Base-by-base conservation (phyloP, 108 stramenopile genomes). In the Ochromonas danica region DNA sequence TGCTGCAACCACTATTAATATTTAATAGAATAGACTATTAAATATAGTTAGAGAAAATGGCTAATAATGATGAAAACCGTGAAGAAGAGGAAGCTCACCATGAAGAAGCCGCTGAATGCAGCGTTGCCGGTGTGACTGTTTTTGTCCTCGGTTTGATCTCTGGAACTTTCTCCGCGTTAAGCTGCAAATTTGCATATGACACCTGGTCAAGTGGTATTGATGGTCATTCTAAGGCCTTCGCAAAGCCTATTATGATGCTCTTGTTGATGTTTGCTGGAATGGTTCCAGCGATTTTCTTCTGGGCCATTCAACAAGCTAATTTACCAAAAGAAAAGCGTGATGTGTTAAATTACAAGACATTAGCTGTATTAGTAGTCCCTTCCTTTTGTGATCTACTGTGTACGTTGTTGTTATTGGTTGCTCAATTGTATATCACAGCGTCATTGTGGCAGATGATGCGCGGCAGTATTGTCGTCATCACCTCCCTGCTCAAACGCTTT, bases 401-500 rank as follows among this genome's bases (percentile, higher is more conserved):
- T 10, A 51, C 71, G 71, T 0, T 81, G 31, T 0, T 51, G 28
- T 0, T 71, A 70, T 82, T 85, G 63, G 81, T 43, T 0, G 86
- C 81, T 40, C 85, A 85, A 35, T 1, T 86, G 41, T 87, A 86
- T 61, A 83, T 82, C 33, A 86, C 86, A 0, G 86, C 81, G 0
- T 85, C 84, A 41, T 62, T 85, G 39, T 86, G 62, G 57, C 86
- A 86, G 79, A 81, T 86, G 33, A 71, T 86, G 43, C 78, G 86
- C 1, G 83, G 86, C 80, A 79, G 81, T 6, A 84, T 86, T 27
- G 84, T 86, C 83, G 71, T 86, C 61, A 72, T 85, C 39, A 86
- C 86, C 25, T 83, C 86, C 22, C 42, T 85, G 33, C 84, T 85
- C 57, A 86, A 86, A 82, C 27, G 31, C 17, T 67, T 67, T 33